Evolutionary conservation across 2,329 filamentous ascomycete species (phyloP).

Genomic region (Fusarium sororula): DNA sequence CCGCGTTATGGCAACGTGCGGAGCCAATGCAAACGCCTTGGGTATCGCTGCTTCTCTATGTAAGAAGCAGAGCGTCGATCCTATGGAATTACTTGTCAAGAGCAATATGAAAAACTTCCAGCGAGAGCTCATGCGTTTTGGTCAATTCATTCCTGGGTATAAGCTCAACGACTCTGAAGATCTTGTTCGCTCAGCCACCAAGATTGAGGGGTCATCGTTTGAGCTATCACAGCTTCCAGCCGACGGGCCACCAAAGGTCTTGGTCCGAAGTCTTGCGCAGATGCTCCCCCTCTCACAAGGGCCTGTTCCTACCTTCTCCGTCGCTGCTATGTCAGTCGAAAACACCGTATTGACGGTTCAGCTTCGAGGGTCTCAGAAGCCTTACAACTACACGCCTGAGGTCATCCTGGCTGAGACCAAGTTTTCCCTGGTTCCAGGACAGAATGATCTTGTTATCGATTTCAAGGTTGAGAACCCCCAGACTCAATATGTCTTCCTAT

Average conservation of each 20-base stretch:
- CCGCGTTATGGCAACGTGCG: constrained; percentile 11
- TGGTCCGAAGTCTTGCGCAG: constrained; percentile 12
- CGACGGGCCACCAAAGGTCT: not conserved
- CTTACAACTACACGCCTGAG: constrained; percentile 12
- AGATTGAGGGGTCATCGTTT: not conserved
- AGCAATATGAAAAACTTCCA: constrained; percentile 2
- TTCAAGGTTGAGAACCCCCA: constrained; percentile 4
- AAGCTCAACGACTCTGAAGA: constrained; percentile 8
- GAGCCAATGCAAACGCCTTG: constrained; percentile 13
- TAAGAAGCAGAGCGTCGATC: not conserved
- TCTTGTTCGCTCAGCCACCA: not conserved
- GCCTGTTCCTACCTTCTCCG: not conserved
- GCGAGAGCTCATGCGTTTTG: constrained; percentile 11
- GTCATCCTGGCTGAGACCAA: not conserved
- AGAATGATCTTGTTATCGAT: constrained; percentile 1
- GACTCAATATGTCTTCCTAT: constrained; percentile 11
- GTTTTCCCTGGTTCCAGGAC: not conserved
- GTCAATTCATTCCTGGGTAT: constrained; percentile 10
- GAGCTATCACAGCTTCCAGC: not conserved
- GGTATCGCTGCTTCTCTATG: constrained; percentile 5
- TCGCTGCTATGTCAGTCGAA: constrained; percentile 2
- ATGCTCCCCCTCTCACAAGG: not conserved
- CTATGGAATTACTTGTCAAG: not conserved
- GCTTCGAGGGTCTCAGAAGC: not conserved
- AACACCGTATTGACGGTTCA: not conserved